Evolutionary conservation across 208 protist species (phyloP).

Genomic region (Leishmania tarentolae): DNA sequence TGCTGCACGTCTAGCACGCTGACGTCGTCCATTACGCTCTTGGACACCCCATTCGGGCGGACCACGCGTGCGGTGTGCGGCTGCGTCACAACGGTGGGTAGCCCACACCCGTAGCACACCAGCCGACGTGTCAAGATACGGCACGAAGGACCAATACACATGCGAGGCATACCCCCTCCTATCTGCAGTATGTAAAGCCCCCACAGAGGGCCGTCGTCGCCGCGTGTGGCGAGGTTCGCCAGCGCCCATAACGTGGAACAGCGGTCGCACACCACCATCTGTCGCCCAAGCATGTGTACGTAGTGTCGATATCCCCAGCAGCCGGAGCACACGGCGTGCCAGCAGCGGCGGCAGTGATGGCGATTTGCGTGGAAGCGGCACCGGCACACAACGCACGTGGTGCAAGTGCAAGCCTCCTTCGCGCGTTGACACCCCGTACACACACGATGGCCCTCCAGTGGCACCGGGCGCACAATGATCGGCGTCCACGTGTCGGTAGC

Average conservation of each 20-base stretch:
- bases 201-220: constrained; percentile 52
- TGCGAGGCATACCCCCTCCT: constrained; percentile 58
- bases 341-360: constrained; percentile 82
- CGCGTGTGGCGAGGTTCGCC: constrained; percentile 37
- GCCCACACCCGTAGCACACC: constrained; percentile 50
- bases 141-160: constrained; percentile 61
- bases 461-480: constrained; percentile 27
- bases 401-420: constrained; percentile 61
- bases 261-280: constrained; percentile 54
- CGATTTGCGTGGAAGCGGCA: constrained; percentile 33
- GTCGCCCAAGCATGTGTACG: constrained; percentile 51
- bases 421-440: constrained; percentile 52
- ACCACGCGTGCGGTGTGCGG: constrained; percentile 62
- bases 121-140: constrained; percentile 44
- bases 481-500: constrained; percentile 5
- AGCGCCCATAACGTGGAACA: constrained; percentile 68
- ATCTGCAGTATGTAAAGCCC: constrained; percentile 68
- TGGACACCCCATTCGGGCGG: constrained; percentile 18
- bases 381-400: constrained; percentile 46
- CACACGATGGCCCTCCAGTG: constrained; percentile 34
- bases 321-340: constrained; percentile 52
- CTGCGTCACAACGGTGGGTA: constrained; percentile 65
- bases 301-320: constrained; percentile 57
- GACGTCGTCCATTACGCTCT: constrained; percentile 14
- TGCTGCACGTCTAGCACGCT: constrained; percentile 44